Percentiles rank a stretch among this genome's conserved stretches.
Conservation (phyloP, 495 filamentous ascomycete genomes). For the Penicilliopsis zonata region DNA sequence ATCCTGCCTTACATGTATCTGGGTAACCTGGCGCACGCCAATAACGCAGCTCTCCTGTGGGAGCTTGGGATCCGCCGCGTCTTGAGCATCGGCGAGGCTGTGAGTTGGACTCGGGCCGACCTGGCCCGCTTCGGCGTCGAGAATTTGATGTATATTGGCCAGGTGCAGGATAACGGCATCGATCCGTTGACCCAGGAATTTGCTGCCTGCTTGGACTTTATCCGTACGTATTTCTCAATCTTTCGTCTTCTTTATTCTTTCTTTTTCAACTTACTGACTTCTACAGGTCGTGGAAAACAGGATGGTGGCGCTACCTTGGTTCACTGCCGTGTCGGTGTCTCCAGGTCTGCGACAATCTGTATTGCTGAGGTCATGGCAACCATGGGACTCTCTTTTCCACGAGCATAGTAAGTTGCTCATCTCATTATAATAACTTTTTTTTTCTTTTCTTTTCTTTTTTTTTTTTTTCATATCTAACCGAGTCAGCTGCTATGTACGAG, state of each 20-base stretch:
- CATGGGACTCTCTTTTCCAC: slow-evolving; percentile 68
- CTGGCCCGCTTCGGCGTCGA: slow-evolving; percentile 55
- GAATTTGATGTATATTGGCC: slow-evolving; percentile 65
- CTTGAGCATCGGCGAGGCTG: slow-evolving; percentile 84
- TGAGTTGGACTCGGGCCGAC: slow-evolving; percentile 64
- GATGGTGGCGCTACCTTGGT: slow-evolving; percentile 81
- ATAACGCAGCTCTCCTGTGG: slow-evolving; percentile 73
- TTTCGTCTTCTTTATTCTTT: background rate
- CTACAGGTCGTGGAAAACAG: slow-evolving; percentile 56
- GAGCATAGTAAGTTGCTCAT: slow-evolving; percentile 58
- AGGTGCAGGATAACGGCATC: slow-evolving; percentile 93
- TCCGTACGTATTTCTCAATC: slow-evolving; percentile 66
- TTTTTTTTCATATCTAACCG: too few species aligned
- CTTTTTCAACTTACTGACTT: slow-evolving; percentile 1
- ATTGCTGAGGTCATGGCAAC: slow-evolving; percentile 94
- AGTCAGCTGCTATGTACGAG: slow-evolving; percentile 79
- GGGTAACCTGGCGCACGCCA: slow-evolving; percentile 83
- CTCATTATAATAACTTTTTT: background rate
- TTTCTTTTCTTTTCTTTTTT: too few species aligned
- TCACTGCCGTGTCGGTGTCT: slow-evolving; percentile 93
- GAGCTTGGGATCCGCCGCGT: slow-evolving; percentile 77
- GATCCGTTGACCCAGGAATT: slow-evolving; percentile 85
- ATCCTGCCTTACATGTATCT: slow-evolving; percentile 93
- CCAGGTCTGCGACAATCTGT: slow-evolving; percentile 89
- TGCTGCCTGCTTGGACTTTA: slow-evolving; percentile 77